Base-by-base conservation (phyloP, 2,329 filamentous ascomycete genomes). In the Graphium sp. region DNA sequence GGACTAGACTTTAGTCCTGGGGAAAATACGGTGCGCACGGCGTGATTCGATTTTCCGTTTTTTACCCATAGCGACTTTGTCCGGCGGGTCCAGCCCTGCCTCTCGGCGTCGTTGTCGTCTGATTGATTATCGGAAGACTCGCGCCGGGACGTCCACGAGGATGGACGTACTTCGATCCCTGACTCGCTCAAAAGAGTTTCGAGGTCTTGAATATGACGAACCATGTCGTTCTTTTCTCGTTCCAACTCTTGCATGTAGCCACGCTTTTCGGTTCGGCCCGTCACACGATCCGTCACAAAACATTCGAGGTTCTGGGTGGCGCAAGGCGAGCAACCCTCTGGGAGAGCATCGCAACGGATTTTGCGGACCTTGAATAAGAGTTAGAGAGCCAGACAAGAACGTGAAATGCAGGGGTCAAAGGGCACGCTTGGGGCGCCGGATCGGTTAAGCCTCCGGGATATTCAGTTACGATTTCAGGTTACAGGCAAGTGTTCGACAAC, bases 201-300 rank as follows among this genome's bases (percentile, higher is more conserved):
- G 36, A 87, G 61, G 36, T 79, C 68, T 19, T 64, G 61, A 22
- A 87, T 66, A 39, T 74, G 72, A 32, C 60, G 56, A 37, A 74
- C 60, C 55, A 87, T 66, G 39, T 65, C 64, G n/a, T 53, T 57
- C 48, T 76, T 74, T 43, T 84, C 72, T 34, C 66, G 63, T 50
- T 92, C 81, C 32, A 89, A 59, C 39, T 74, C 67, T 45, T 85
- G 75, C 37, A 80, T 61, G 43, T 87, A 83, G 30, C 83, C 83
- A 41, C 83, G 64, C 32, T 74, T 70, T 34, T 80, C 77, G 28
- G 82, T 81, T 36, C 78, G 74, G 33, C 82, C 80, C 4, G 80
- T 85, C 44, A 89, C 82, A 41, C 83, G 74, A 49, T 92, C 83
- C 33, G 83, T 92, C 30, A 84, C 84, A 52, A 70, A 75, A 54